Percentiles rank a stretch among this genome's conserved stretches.
Evolutionary conservation across 2,329 filamentous ascomycete genomes (phyloP).

Genomic region (Curvularia sp.): DNA sequence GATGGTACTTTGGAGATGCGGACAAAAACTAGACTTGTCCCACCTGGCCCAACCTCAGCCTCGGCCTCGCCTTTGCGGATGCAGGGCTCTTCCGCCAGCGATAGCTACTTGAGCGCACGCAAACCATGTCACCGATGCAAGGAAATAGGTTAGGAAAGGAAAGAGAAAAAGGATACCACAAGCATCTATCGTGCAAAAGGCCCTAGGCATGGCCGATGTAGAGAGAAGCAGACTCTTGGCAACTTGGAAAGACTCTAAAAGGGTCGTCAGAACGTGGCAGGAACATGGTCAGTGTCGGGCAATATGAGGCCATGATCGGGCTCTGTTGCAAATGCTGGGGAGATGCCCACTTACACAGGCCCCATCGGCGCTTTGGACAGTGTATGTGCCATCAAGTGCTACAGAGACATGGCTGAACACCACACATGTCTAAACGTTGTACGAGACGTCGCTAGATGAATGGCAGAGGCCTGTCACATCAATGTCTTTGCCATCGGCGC

Average conservation of each 20-base stretch:
- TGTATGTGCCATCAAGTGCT: constrained; percentile 6
- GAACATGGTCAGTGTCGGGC: neutral
- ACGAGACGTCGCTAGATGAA: constrained; percentile 10
- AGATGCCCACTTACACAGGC: constrained; percentile 10
- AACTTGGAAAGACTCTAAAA: constrained; percentile 6
- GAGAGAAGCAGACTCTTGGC: constrained; percentile 9
- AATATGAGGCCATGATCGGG: neutral
- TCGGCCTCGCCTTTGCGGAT: constrained; percentile 10
- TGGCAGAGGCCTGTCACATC: neutral
- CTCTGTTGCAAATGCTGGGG: neutral
- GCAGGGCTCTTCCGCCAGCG: constrained; percentile 11
- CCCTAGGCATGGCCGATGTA: neutral
- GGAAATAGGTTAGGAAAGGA: neutral
- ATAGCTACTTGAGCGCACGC: constrained; percentile 7
- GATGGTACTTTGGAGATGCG: constrained; percentile 17
- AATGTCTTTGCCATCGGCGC: constrained; percentile 4
- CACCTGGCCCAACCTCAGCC: constrained; percentile 15
- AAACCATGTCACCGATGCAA: constrained; percentile 6
- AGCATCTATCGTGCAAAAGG: neutral
- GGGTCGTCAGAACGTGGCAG: constrained; percentile 12
- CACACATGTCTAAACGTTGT: neutral
- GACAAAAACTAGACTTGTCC: constrained; percentile 16
- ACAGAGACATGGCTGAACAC: constrained; percentile 2
- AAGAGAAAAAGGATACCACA: neutral
- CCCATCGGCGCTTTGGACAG: neutral